Base-by-base conservation (phyloP, 805 yeast genomes). In the Metschnikowia gelsemii region DNA sequence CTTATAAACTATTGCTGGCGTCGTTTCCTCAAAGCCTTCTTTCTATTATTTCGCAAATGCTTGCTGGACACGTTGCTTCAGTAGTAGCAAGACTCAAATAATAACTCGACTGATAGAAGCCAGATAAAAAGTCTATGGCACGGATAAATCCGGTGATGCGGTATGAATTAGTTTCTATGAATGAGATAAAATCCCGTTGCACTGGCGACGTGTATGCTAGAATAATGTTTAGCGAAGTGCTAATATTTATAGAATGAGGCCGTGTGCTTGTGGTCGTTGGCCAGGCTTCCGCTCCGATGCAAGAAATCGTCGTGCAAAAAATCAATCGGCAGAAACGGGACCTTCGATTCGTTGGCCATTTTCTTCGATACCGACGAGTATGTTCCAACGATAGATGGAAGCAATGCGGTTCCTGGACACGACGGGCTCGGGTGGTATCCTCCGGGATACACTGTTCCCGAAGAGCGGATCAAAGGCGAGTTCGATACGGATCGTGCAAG, bases 291-390 rank as follows among this genome's bases (percentile, higher is more conserved):
- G 22, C 41, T 39, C 16, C 47, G 47, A 14, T 40, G 49, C 33
- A 40, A 25, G 27, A 57, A 61, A 5, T 65, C 70, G 40, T 63
- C 66, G 40, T 55, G 57, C 42, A 69, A 55, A 42, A 70, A 70
- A 46, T 70, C 74, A 13, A 58, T 63, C 8, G 75, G 75, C 52
- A 62, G 62, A 45, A 70, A 69, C 19, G 75, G 75, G 11, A 61
- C 50, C 40, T 63, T 66, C 20, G 59, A 37, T 11, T 63, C 71
- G 46, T 60, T 55, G 3, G 59, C 44, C 66, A 68, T 58, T 37
- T 64, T 67, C 46, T 59, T 62, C 11, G 61, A 56, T 9, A 69
- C 56, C 11, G 65, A 62, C 14, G 72, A 64, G 38, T 66, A 66
- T 12, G 60, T 66, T 3, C 72, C 70, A 13, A 70, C 59, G 11